Percentiles rank a stretch among this genome's conserved stretches.
Conservation (phyloP, 2,329 filamentous ascomycete species). For the Plenodomus lindquistii region DNA sequence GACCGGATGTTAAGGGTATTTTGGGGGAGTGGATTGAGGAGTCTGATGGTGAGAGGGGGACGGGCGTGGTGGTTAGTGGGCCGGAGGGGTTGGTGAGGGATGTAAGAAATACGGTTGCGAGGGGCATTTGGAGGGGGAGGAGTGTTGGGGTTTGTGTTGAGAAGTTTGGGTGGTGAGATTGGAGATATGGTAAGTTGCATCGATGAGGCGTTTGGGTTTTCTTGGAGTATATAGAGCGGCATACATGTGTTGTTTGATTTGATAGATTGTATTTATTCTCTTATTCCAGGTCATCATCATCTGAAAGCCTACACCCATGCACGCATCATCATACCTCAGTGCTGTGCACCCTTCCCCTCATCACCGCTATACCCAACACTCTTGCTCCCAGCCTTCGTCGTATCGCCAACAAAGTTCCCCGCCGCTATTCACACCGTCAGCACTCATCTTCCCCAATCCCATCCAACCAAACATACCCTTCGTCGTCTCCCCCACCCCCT, state of each 20-base stretch:
- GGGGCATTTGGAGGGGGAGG: constrained; percentile 52
- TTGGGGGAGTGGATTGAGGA: constrained; percentile 47
- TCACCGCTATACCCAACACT: constrained; percentile 13
- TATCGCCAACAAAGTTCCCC: constrained; percentile 33
- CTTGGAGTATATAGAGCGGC: no score
- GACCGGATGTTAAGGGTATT: constrained; percentile 56
- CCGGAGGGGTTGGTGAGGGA: constrained; percentile 64
- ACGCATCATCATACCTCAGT: no score
- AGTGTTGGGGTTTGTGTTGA: constrained; percentile 62
- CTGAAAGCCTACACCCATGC: no score
- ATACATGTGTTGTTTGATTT: no score
- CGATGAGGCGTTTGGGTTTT: no score
- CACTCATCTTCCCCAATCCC: not conserved
- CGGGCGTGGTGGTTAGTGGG: constrained; percentile 63
- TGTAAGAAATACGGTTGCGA: constrained; percentile 63
- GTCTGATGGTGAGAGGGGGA: constrained; percentile 32
- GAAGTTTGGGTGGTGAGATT: constrained; percentile 69
- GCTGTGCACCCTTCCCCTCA: no score
- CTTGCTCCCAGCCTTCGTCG: constrained; percentile 31
- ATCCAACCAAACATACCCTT: constrained; percentile 26
- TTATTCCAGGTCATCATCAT: no score
- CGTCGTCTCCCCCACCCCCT: constrained; percentile 41
- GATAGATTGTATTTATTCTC: no score
- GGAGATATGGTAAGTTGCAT: no score
- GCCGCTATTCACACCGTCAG: constrained; percentile 26